Conservation (phyloP, 2,329 filamentous ascomycete species). For the Coleophoma cylindrospora region DNA sequence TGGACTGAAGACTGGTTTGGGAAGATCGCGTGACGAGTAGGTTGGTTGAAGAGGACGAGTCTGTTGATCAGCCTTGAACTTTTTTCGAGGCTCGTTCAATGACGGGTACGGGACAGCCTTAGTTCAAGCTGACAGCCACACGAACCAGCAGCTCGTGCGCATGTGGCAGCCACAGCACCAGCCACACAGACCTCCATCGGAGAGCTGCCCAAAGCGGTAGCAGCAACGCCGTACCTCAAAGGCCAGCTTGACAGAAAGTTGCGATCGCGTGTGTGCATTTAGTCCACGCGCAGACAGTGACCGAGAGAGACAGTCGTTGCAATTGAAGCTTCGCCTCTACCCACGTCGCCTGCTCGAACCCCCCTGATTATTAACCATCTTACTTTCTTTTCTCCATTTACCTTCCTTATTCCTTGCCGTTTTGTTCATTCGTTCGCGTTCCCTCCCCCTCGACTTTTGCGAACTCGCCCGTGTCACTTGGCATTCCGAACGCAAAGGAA, state of each 20-base stretch:
- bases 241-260: conserved; percentile 1
- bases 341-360: conserved; percentile 7
- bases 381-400: conserved; percentile 14
- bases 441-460: no score
- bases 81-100: not conserved
- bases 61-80: not conserved
- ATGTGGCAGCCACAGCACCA: not conserved
- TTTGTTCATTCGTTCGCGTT: no score
- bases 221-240: not conserved
- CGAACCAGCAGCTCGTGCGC: no score
- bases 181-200: not conserved
- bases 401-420: conserved; percentile 54
- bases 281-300: not conserved
- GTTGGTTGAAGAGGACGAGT: not conserved
- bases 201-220: no score
- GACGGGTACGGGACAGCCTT: not conserved
- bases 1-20: no score
- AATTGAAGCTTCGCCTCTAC: conserved; percentile 24
- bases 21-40: not conserved
- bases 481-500: not conserved
- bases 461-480: conserved; percentile 2
- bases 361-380: not conserved
- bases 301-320: conserved; percentile 62
- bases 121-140: not conserved
- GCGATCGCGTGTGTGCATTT: no score